A percentile compares a stretch with the other conserved stretches of the same genome.
Evolutionary conservation across 108 stramenopile species (phyloP).

Genomic region (Nannochloropsis oceanica): DNA sequence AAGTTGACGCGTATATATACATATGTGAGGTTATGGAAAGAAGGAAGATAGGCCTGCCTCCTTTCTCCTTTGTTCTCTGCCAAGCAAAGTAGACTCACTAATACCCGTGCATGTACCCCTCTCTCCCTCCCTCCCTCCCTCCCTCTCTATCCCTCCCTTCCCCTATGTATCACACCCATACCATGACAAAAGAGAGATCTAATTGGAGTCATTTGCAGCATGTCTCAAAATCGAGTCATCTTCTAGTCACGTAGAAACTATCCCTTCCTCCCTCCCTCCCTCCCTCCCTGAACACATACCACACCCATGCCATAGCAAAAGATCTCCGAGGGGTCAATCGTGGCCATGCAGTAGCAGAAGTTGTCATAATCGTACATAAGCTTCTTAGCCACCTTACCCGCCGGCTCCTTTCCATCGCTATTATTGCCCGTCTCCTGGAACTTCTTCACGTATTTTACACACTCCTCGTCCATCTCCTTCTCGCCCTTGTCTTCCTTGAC

Average conservation of each 20-base stretch:
- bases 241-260: too few relatives aligned
- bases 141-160: too few relatives aligned
- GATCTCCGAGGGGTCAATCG: not conserved
- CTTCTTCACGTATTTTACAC: not conserved
- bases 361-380: not conserved
- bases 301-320: not conserved
- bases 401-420: not conserved
- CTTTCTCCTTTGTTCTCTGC: not conserved
- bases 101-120: too few relatives aligned
- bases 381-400: not conserved
- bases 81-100: too few relatives aligned
- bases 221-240: too few relatives aligned
- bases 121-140: too few relatives aligned
- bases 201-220: not conserved
- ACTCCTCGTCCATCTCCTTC: not conserved
- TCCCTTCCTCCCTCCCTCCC: too few relatives aligned
- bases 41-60: not conserved
- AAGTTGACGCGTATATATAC: too few relatives aligned
- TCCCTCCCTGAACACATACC: not conserved
- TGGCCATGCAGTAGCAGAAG: not conserved
- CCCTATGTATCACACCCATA: not conserved
- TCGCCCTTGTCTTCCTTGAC: not conserved
- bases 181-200: not conserved
- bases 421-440: not conserved
- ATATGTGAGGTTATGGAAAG: not conserved